These are phyloP conservation scores for Stentor coeruleus DNA, from an alignment of 73 alveolate genomes.

Conservation along the genomic window DNA sequence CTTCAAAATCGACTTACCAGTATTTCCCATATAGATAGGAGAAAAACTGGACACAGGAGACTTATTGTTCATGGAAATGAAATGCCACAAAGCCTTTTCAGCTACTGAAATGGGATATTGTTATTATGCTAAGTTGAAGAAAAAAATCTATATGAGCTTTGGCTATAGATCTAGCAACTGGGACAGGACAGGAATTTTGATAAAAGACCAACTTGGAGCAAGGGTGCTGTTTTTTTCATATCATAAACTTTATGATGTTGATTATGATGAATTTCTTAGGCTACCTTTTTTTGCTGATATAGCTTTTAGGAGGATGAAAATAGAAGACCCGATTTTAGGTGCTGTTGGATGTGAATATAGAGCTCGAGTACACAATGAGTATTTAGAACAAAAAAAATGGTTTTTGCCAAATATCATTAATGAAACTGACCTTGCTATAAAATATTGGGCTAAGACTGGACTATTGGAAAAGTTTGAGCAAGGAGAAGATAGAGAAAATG, in stretches of 20 bases:
- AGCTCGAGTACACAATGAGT: background rate
- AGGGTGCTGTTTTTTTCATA: background rate
- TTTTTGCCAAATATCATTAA: background rate
- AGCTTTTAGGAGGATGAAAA: background rate
- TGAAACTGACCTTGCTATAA: background rate
- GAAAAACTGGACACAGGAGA: slow-evolving; percentile 14
- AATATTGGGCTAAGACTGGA: background rate
- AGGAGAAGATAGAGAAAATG: too few relatives aligned
- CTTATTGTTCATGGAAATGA: background rate
- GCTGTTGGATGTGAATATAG: background rate
- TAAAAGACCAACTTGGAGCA: slow-evolving; percentile 3
- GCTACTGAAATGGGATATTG: background rate
- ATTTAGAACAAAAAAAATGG: background rate
- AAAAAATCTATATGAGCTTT: background rate
- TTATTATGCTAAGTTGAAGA: background rate
- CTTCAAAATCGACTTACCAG: slow-evolving; percentile 8
- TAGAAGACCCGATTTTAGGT: background rate
- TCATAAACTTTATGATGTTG: background rate
- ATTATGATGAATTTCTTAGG: background rate
- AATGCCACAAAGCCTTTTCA: background rate
- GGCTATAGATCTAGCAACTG: background rate
- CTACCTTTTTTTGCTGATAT: slow-evolving; percentile 1
- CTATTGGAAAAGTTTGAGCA: background rate
- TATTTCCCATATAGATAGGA: background rate
- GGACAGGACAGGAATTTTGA: background rate